Evolutionary conservation across 176 grass and related monocot genomes (phyloP).

Genomic region (Carex kokanica): DNA sequence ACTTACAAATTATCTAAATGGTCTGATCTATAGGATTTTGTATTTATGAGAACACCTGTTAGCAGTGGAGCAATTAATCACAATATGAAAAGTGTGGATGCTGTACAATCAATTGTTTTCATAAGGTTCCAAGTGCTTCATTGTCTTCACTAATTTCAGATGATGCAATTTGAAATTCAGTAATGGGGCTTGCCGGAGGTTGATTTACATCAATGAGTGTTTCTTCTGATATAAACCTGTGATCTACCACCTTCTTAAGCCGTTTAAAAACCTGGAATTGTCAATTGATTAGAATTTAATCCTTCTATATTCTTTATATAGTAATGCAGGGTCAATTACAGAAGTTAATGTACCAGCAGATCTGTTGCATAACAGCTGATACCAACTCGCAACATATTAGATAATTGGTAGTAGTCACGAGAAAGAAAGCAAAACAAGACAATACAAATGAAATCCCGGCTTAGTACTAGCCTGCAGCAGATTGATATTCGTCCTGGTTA

Average conservation of each 20-base stretch:
- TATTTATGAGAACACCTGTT: neutral
- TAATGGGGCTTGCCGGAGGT: neutral
- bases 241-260: constrained; percentile 58
- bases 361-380: neutral
- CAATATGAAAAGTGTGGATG: neutral
- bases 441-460: neutral
- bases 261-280: constrained; percentile 63
- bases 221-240: neutral
- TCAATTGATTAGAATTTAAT: neutral
- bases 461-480: neutral
- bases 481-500: neutral
- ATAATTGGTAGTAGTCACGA: neutral
- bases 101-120: constrained; percentile 6
- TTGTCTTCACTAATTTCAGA: constrained; percentile 7
- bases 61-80: constrained; percentile 16
- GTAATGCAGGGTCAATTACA: neutral
- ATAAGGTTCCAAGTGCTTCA: neutral
- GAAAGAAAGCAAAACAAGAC: neutral
- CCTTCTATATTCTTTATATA: neutral
- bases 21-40: neutral
- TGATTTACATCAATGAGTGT: constrained; percentile 2
- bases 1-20: neutral
- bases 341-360: neutral
- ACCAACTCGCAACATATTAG: neutral
- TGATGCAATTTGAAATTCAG: neutral